Base-by-base conservation (phyloP, 1,139 yeast genomes). In the Kodamaea suecica region DNA sequence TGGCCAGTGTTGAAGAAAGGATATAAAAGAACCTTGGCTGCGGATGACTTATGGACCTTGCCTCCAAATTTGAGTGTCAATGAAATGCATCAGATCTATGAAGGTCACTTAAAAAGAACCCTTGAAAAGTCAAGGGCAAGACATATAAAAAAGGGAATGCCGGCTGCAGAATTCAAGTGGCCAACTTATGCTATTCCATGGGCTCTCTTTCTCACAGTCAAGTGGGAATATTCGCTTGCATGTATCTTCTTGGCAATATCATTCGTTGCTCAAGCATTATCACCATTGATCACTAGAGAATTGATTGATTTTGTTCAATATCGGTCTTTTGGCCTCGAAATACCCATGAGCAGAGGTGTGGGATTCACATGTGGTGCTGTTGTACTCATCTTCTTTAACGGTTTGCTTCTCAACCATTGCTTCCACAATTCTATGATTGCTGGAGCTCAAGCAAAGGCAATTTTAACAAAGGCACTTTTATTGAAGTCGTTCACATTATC, bases 361-460 rank as follows among this genome's bases (percentile, higher is more conserved):
- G 73, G 70, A 6, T 69, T 59, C 39, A 63, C 73, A 19, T 33
- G 69, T 31, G 69, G 64, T n/a, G 57, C 73, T 1, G 71, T 65
- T 33, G 47, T 55, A 2, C 54, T 70, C 40, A 62, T 68, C 34
- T 61, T 65, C 37, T 40, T 65, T 32, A 69, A 67, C 44, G 74
- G 75, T 11, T 50, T 70, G 37, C 54, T 66, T 29, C 49, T 68
- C 29, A 69, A 70, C 48, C 76, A 70, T 41, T 66, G 56, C 39
- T 68, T 66, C 52, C 72, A 68, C 43, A 57, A 57, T 37, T 63
- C 74, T 27, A 69, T 68, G 74, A 54, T 67, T 34, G 57, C 68
- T n/a, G 76, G 75, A 16, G 75, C 74, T n/a, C 66, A 63, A 40
- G 45, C 59, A 27, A 70, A 68, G 48, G 60, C 70, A 23, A 56